A percentile compares a stretch with the other conserved stretches of the same genome.
phyloP scores from a whole-genome alignment of 1,284 basidiomycete species.

The Stereum hirsutum region DNA sequence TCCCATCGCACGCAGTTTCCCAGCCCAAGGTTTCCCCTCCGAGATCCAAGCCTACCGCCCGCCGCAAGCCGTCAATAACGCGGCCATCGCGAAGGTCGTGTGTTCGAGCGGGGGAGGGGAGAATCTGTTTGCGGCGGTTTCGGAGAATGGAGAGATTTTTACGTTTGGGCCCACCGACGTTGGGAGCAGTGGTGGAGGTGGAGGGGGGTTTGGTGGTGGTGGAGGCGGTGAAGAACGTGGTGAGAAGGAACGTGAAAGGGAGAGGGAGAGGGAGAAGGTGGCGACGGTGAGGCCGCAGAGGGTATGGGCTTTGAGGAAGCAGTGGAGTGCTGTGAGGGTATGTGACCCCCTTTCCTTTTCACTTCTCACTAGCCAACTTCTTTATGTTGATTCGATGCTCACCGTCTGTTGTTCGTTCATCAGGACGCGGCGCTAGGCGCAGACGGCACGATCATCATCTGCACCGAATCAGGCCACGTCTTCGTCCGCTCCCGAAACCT shows the following conservation, averaged over 20 bases:
- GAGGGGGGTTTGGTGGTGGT: no score
- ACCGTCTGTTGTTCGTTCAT: conserved; percentile 2
- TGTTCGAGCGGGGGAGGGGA: conserved; percentile 67
- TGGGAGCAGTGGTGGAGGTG: no score
- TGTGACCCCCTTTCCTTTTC: conserved; percentile 14
- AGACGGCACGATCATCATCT: conserved; percentile 86
- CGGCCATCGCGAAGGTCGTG: conserved; percentile 76
- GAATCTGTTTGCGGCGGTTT: conserved; percentile 78
- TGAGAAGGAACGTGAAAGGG: conserved; percentile 20
- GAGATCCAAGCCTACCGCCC: conserved; percentile 75
- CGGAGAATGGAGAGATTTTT: conserved; percentile 87
- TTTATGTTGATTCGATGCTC: not conserved
- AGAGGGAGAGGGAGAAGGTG: conserved; percentile 17
- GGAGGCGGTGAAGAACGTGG: no score
- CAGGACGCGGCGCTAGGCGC: conserved; percentile 85
- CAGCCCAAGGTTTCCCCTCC: conserved; percentile 43
- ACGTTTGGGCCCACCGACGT: conserved; percentile 54
- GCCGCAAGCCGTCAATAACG: conserved; percentile 61
- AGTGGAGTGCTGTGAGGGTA: conserved; percentile 78
- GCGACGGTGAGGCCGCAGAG: conserved; percentile 78
- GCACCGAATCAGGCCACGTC: conserved; percentile 92
- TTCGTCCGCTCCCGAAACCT: conserved; percentile 69
- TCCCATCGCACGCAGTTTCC: conserved; percentile 4
- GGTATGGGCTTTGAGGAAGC: conserved; percentile 85
- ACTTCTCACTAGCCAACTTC: no score